These are phyloP conservation scores for Xylaria curta DNA, from an alignment of 495 filamentous ascomycete genomes.

Conservation along the genomic window DNA sequence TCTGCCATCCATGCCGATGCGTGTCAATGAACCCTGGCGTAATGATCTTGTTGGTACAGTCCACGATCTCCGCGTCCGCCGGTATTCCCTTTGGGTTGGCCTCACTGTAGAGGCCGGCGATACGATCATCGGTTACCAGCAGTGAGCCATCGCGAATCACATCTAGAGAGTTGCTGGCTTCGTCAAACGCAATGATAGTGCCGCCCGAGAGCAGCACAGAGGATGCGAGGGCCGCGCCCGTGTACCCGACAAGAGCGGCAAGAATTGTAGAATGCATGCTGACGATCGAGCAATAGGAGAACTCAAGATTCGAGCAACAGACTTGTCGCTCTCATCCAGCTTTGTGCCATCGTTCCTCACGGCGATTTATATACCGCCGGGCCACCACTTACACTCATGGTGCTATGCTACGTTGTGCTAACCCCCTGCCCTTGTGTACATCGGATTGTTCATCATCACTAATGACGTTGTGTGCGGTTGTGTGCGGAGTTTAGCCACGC, in stretches of 20 bases:
- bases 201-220: constrained; percentile 48
- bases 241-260: constrained; percentile 10
- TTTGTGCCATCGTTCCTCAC: not conserved
- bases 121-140: constrained; percentile 48
- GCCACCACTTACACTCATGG: not conserved
- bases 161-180: constrained; percentile 40
- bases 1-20: constrained; percentile 67
- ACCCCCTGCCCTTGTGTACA: not conserved
- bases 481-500: constrained; percentile 23
- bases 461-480: constrained; percentile 24
- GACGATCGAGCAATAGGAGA: not conserved
- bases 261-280: constrained; percentile 22
- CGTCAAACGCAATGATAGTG: constrained; percentile 52
- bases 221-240: constrained; percentile 22
- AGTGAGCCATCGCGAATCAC: constrained; percentile 49
- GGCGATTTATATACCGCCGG: constrained; percentile 9
- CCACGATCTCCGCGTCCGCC: constrained; percentile 46
- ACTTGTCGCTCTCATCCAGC: not conserved
- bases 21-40: constrained; percentile 67
- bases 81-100: constrained; percentile 30
- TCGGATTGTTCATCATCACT: constrained; percentile 20
- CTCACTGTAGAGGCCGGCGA: constrained; percentile 40
- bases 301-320: constrained; percentile 4
- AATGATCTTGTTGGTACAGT: constrained; percentile 62
- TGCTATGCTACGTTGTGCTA: not conserved